Conservation (phyloP, 106 monocot genomes). For the Hemerocallis citrina region DNA sequence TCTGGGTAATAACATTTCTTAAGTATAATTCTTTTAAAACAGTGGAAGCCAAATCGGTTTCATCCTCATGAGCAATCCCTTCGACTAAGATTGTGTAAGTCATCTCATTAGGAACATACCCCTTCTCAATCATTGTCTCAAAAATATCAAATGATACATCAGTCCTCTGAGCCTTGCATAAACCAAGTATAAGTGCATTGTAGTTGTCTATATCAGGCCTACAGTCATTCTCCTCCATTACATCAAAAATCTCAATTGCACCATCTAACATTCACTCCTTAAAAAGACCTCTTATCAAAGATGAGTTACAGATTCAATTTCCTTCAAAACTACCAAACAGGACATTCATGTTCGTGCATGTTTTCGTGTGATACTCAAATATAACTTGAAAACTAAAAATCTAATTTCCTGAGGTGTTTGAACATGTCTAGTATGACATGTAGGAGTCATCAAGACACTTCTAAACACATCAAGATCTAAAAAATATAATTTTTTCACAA, state of each 20-base stretch:
- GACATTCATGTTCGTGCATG: too few relatives aligned
- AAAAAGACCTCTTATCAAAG: conserved; percentile 70
- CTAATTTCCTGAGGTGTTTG: too few relatives aligned
- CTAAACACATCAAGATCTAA: too few relatives aligned
- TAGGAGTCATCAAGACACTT: too few relatives aligned
- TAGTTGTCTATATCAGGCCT: conserved; percentile 73
- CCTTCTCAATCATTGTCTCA: conserved; percentile 61
- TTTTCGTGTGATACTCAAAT: too few relatives aligned
- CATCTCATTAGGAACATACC: conserved; percentile 61
- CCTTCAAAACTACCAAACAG: too few relatives aligned
- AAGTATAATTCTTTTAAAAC: conserved; percentile 53
- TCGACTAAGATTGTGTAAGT: conserved; percentile 74
- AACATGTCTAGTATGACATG: too few relatives aligned
- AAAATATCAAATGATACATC: conserved; percentile 66
- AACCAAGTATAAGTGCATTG: conserved; percentile 69
- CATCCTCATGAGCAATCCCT: conserved; percentile 81
- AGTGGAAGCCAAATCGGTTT: conserved; percentile 45
- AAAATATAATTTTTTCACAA: too few relatives aligned
- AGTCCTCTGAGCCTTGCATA: conserved; percentile 75
- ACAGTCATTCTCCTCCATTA: conserved; percentile 66
- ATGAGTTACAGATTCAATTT: too few relatives aligned
- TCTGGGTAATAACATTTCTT: conserved; percentile 37
- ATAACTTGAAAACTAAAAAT: too few relatives aligned
- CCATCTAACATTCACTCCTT: conserved; percentile 83
- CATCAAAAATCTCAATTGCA: conserved; percentile 57